phyloP scores from a whole-genome alignment of 495 filamentous ascomycete species.

The Cladorrhinum samala region DNA sequence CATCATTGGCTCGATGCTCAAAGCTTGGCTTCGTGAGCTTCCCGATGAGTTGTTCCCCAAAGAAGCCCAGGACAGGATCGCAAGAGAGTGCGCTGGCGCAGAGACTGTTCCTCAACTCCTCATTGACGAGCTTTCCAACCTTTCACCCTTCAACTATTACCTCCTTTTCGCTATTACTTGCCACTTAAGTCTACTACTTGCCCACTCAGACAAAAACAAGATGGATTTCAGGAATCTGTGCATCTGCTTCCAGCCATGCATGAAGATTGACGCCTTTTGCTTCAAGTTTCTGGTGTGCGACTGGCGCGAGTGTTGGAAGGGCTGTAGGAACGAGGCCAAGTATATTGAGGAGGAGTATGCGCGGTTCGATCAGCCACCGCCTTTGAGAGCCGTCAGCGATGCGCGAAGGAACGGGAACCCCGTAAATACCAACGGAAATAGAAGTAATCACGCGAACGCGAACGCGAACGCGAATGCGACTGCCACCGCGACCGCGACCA shows the following conservation, averaged over 20 bases:
- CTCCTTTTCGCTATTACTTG: conserved; percentile 93
- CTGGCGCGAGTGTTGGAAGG: conserved; percentile 93
- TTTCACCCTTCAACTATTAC: conserved; percentile 91
- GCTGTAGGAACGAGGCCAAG: conserved; percentile 83
- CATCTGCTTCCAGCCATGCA: conserved; percentile 90
- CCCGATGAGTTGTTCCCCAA: conserved; percentile 87
- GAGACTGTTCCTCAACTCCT: conserved; percentile 72
- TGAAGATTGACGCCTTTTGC: conserved; percentile 85
- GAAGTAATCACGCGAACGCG: neutral
- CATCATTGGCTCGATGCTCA: conserved; percentile 86
- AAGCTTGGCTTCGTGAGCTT: conserved; percentile 88
- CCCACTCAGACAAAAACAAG: conserved; percentile 82
- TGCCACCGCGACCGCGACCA: neutral
- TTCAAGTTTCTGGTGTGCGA: conserved; percentile 88
- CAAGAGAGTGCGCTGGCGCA: conserved; percentile 65
- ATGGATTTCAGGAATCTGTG: conserved; percentile 91
- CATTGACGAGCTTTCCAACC: conserved; percentile 81
- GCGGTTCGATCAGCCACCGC: conserved; percentile 48
- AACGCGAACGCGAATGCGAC: neutral
- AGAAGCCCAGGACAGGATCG: conserved; percentile 64
- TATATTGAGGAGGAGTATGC: conserved; percentile 68
- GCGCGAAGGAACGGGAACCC: conserved; percentile 1
- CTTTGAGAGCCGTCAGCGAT: conserved; percentile 21
- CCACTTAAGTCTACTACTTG: conserved; percentile 80
- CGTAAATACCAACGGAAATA: neutral